Conservation (phyloP, 164 flowering plant species). For the Magnolia changhungtana region DNA sequence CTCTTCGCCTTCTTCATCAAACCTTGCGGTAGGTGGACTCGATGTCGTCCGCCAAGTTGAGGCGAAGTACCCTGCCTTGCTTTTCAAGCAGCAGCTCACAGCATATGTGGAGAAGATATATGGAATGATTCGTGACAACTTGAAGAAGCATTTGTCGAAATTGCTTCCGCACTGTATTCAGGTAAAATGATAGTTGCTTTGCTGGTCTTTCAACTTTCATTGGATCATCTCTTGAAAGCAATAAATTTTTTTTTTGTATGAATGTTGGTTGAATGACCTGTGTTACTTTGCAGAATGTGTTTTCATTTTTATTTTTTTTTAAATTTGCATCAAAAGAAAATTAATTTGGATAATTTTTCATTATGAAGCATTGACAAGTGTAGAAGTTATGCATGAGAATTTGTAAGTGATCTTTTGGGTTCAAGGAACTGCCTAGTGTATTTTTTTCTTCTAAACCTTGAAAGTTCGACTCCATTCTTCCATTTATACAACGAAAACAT, state of each 20-base stretch:
- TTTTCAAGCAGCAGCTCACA: slow-evolving; percentile 97
- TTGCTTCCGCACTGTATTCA: slow-evolving; percentile 80
- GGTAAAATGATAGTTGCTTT: slow-evolving; percentile 34
- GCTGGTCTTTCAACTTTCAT: not conserved
- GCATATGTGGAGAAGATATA: slow-evolving; percentile 99
- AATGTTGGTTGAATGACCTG: not conserved
- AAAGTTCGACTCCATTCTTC: too few relatives aligned
- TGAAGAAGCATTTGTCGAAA: slow-evolving; percentile 79
- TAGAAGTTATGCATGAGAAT: too few relatives aligned
- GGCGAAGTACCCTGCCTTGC: slow-evolving; percentile 97
- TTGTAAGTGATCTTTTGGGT: too few relatives aligned
- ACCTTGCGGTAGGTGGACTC: slow-evolving; percentile 40
- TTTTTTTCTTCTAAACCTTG: too few relatives aligned
- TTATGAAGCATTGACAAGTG: too few relatives aligned
- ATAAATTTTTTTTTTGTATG: too few relatives aligned
- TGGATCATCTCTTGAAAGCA: not conserved
- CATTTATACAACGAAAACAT: too few relatives aligned
- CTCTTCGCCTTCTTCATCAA: slow-evolving; percentile 66
- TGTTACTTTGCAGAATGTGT: not conserved
- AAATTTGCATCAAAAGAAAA: not conserved
- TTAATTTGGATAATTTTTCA: not conserved
- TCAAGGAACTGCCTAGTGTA: too few relatives aligned
- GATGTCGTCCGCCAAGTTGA: slow-evolving; percentile 86
- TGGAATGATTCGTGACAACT: slow-evolving; percentile 91
- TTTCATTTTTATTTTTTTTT: too few relatives aligned